Conservation (phyloP, 73 alveolate genomes). For the Symbiodinium pilosum region DNA sequence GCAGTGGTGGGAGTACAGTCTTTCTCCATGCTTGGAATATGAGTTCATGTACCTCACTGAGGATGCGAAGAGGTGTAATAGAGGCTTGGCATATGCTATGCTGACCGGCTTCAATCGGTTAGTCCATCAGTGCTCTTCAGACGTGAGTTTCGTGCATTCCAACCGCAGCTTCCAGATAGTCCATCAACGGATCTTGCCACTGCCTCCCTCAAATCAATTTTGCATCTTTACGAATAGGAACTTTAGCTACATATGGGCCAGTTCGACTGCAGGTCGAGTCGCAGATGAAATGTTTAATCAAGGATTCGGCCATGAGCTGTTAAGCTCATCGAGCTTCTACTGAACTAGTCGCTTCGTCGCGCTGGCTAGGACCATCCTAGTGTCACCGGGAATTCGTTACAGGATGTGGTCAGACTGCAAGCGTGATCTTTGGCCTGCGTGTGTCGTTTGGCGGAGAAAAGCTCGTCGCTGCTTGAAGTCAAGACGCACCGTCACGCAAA, state of each 20-base stretch:
- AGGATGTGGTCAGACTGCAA: slow-evolving; percentile 13
- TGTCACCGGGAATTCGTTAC: slow-evolving; percentile 14
- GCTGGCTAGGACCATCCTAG: neutral
- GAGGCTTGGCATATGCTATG: neutral
- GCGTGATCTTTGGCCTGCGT: too few species aligned
- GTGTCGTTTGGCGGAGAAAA: too few species aligned
- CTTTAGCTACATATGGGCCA: neutral
- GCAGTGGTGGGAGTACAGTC: neutral
- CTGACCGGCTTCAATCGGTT: neutral
- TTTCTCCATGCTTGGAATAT: too few species aligned
- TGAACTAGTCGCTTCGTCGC: neutral
- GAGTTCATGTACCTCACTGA: too few species aligned
- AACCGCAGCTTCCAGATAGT: neutral
- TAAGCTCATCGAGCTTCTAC: neutral
- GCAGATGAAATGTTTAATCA: neutral
- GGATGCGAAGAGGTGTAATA: too few species aligned
- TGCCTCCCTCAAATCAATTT: neutral
- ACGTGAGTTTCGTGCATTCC: neutral
- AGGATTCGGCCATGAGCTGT: too few species aligned
- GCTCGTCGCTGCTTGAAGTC: too few species aligned
- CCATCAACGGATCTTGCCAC: neutral
- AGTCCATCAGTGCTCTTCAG: neutral
- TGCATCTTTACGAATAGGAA: neutral
- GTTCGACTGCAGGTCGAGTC: neutral
- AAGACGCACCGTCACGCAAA: too few species aligned